Evolutionary conservation across 2,329 filamentous ascomycete genomes (phyloP), one percentile per base, ranked within the genome.

Genomic region (Tolypocladium capitatum): DNA sequence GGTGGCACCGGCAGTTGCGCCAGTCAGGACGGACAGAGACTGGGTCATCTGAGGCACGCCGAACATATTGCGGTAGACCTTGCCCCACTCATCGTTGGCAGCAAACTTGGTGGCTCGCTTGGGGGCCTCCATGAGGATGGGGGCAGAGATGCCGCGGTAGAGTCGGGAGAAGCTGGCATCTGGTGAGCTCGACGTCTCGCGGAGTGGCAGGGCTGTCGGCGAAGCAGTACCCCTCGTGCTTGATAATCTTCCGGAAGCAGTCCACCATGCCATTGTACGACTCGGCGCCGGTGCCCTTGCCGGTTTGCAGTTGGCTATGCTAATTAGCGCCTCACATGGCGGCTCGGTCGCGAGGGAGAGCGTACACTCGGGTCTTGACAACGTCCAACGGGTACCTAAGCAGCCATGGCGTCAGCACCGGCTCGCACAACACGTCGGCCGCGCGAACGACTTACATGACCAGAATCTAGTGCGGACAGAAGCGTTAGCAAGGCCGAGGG

Each of bases 61-160:
- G 64, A 98, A 97, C 45, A 84, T 65, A 57, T 84, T 84, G 63
- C 89, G 86, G 75, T 94, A 98, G 69, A 96, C 78, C 69, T 89
- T 81, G 60, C 92, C 92, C 92, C 92, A 98, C 66, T 91, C 87
- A 66, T 98, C 92, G 70, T 98, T 98, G 70, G 92, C 92, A 43
- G 92, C 91, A 69, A 98, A 98, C 70, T 98, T 98, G 73, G 88
- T 97, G 40, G 91, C 91, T 71, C 89, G 81, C 80, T 95, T 95
- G 60, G 72, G 68, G 51, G 90, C 90, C 70, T 97, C 91, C 91
- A 98, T 98, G 56, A 97, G 78, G 62, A 98, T 97, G 45, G 92
- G 92, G 27, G 92, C 91, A 41, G 79, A 82, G 68, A 98, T 98
- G 62, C 92, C 92, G 57, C 92, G 88, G 74, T 98, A 98, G 51